These are phyloP conservation scores for Bonia amplexicaulis DNA, from an alignment of 176 grass and related monocot genomes.

Conservation along the genomic window DNA sequence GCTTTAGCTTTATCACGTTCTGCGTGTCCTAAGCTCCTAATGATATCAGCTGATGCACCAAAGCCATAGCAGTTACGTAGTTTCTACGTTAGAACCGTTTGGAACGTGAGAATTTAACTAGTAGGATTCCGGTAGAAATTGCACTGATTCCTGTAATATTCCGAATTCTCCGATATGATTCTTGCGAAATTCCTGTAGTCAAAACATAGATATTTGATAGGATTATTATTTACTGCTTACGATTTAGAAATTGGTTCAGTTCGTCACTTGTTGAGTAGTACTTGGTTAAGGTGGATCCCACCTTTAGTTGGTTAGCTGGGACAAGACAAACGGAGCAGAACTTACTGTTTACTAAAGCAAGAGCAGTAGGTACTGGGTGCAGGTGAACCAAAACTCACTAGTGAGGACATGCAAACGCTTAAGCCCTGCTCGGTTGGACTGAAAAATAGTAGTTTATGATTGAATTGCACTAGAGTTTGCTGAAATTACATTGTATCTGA, in stretches of 20 bases:
- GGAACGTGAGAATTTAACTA: neutral
- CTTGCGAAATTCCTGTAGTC: neutral
- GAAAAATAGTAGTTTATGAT: too few species aligned
- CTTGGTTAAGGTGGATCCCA: slow-evolving; percentile 5
- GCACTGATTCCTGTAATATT: neutral
- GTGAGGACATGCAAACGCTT: neutral
- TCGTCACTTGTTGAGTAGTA: neutral
- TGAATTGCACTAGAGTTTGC: too few species aligned
- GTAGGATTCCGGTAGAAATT: too few species aligned
- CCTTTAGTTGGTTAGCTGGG: slow-evolving; percentile 10
- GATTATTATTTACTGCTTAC: neutral
- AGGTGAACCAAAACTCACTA: slow-evolving; percentile 3
- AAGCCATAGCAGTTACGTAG: neutral
- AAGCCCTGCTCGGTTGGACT: too few species aligned
- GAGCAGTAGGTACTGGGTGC: neutral
- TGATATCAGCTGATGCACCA: neutral
- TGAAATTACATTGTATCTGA: too few species aligned
- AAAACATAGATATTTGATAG: neutral
- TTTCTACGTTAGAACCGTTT: neutral
- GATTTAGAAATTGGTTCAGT: neutral
- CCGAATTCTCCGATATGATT: neutral
- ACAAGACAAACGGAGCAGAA: neutral
- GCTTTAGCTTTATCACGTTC: neutral
- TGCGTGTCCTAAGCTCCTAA: too few species aligned
- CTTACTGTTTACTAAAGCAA: neutral